phyloP scores from a whole-genome alignment of 2,329 filamentous ascomycete genomes.

The Diaporthe ilicicola region DNA sequence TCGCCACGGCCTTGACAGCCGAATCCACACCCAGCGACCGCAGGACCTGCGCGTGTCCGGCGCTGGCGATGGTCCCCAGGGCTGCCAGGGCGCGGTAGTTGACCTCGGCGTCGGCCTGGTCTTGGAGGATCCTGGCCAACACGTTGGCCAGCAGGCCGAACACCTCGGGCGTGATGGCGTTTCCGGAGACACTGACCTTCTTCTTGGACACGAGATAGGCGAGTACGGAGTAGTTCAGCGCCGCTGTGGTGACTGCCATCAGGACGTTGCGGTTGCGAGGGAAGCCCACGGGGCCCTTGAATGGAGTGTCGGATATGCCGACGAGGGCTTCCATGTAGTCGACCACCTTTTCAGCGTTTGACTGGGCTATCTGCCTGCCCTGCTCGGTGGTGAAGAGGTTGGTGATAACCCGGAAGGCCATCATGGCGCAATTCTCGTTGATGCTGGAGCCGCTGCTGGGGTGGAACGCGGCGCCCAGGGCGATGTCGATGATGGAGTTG shows the following conservation, averaged over 20 bases:
- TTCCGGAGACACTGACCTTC: conserved; percentile 46
- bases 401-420: conserved; percentile 80
- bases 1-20: conserved; percentile 48
- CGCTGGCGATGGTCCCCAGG: conserved; percentile 77
- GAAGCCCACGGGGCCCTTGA: conserved; percentile 56
- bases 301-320: conserved; percentile 55
- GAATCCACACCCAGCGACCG: conserved; percentile 51
- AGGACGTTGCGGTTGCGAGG: conserved; percentile 78
- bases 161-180: conserved; percentile 50
- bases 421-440: conserved; percentile 85
- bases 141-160: conserved; percentile 58
- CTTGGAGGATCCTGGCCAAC: conserved; percentile 68
- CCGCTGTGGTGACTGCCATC: conserved; percentile 82
- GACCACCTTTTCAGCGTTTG: conserved; percentile 66
- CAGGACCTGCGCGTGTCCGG: conserved; percentile 58
- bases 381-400: conserved; percentile 83
- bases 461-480: conserved; percentile 49
- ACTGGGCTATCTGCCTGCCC: conserved; percentile 72
- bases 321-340: conserved; percentile 70
- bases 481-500: conserved; percentile 67
- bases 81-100: conserved; percentile 85
- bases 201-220: conserved; percentile 58
- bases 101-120: conserved; percentile 80
- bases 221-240: conserved; percentile 86
- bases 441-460: conserved; percentile 59